Percentiles rank a stretch among this genome's conserved stretches.
Evolutionary conservation across 164 flowering plant species (phyloP).

Genomic region (Stephania yunnanensis): DNA sequence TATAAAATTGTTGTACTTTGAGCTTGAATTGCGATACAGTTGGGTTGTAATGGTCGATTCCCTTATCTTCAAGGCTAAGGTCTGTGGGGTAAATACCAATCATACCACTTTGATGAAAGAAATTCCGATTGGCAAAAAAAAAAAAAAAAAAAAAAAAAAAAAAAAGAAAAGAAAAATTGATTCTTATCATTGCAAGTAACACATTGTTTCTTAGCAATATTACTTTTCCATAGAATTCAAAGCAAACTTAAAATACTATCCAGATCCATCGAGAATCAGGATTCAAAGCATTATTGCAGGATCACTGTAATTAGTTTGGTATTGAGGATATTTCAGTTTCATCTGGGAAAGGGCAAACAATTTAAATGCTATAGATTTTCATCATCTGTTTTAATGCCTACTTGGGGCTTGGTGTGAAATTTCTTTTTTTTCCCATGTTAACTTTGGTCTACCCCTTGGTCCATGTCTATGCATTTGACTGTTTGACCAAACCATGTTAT

Average conservation of each 20-base stretch:
- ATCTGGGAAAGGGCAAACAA: not conserved
- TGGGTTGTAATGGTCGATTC: not conserved
- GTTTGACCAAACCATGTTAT: too few relatives aligned
- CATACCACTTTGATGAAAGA: not conserved
- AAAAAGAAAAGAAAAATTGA: too few relatives aligned
- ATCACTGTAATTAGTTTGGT: not conserved
- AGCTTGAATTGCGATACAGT: constrained; percentile 4
- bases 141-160: too few relatives aligned
- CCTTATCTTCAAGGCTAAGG: not conserved
- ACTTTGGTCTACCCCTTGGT: too few relatives aligned
- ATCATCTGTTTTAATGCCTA: not conserved
- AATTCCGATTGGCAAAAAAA: too few relatives aligned
- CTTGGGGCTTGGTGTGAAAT: not conserved
- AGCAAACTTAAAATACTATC: not conserved
- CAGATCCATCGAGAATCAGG: not conserved
- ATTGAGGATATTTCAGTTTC: not conserved
- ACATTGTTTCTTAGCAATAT: too few relatives aligned
- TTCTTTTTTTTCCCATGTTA: too few relatives aligned
- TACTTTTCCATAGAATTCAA: too few relatives aligned
- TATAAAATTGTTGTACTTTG: constrained; percentile 14
- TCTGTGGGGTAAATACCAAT: not conserved
- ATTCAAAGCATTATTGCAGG: not conserved
- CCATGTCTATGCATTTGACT: not conserved
- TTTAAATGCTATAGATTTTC: not conserved
- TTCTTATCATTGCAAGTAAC: too few relatives aligned